These are phyloP conservation scores for Gamsiella multidivaricata DNA, from an alignment of 192 early-diverging fungal genomes.

Conservation along the genomic window DNA sequence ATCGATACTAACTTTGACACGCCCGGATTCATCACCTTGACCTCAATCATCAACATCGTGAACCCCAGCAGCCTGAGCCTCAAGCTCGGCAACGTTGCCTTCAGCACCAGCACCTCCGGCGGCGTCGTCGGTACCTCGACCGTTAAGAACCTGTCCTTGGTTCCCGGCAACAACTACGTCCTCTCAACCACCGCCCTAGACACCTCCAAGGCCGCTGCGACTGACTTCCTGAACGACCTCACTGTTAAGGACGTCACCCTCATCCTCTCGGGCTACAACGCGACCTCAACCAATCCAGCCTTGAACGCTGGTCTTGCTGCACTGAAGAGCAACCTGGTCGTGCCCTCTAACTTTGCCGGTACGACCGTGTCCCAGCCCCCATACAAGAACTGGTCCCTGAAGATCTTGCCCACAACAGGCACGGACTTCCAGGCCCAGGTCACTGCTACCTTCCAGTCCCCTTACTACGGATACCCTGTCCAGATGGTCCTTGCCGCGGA, in stretches of 20 bases:
- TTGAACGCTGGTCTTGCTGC: conserved; percentile 28
- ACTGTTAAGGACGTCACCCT: background rate
- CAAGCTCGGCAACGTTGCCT: conserved; percentile 21
- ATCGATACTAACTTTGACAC: conserved; percentile 11
- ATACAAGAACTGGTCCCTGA: conserved; percentile 38
- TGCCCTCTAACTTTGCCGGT: conserved; percentile 17
- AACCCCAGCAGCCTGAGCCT: conserved; percentile 37
- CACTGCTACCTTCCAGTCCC: conserved; percentile 42
- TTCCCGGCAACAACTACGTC: conserved; percentile 34
- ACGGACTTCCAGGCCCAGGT: conserved; percentile 1
- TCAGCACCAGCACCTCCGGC: conserved; percentile 11
- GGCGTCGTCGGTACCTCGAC: conserved; percentile 29
- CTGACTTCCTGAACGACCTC: conserved; percentile 9
- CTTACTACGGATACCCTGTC: conserved; percentile 33
- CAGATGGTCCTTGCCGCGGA: conserved; percentile 1
- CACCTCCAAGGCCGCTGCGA: background rate
- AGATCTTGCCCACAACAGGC: conserved; percentile 6
- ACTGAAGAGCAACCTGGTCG: conserved; percentile 8
- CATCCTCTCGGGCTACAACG: conserved; percentile 10
- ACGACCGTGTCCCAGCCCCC: conserved; percentile 34
- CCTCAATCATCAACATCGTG: conserved; percentile 25
- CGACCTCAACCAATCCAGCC: conserved; percentile 9
- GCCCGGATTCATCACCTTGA: conserved; percentile 7
- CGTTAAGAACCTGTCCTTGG: conserved; percentile 18
- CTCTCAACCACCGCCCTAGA: conserved; percentile 19